Percentiles rank a stretch among this genome's conserved stretches.
Evolutionary conservation across 495 filamentous ascomycete species (phyloP).

Genomic region (Aspergillus incahuasiensis): DNA sequence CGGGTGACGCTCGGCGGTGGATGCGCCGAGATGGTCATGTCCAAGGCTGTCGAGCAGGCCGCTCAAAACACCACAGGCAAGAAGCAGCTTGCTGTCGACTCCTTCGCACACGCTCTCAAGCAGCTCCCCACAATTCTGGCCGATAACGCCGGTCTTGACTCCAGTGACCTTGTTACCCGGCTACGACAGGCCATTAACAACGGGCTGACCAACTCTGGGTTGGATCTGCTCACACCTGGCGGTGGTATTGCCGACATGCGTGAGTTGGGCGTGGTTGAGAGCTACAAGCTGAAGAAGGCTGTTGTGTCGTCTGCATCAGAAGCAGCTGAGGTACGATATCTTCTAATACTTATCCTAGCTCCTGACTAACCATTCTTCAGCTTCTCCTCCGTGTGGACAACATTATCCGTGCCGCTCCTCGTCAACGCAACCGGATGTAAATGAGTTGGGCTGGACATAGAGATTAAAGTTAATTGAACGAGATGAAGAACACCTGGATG

Average conservation of each 20-base stretch:
- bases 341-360: not conserved
- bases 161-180: conserved; percentile 85
- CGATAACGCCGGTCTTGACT: conserved; percentile 95
- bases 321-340: conserved; percentile 77
- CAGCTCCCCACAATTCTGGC: conserved; percentile 95
- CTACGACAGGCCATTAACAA: conserved; percentile 91
- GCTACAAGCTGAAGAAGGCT: conserved; percentile 96
- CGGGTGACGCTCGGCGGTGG: conserved; percentile 92
- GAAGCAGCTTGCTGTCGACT: conserved; percentile 88
- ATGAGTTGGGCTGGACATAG: conserved; percentile 9
- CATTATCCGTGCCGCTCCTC: conserved; percentile 75
- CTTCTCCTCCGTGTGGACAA: conserved; percentile 80
- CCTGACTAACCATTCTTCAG: conserved; percentile 30
- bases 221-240: conserved; percentile 85
- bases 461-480: not conserved
- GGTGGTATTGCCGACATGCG: conserved; percentile 96
- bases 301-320: conserved; percentile 94
- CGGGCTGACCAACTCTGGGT: conserved; percentile 83
- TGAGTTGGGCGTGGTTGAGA: conserved; percentile 94
- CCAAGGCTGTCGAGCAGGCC: conserved; percentile 91
- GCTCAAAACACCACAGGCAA: conserved; percentile 94
- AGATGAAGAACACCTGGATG: conserved; percentile 7
- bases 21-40: conserved; percentile 98
- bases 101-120: conserved; percentile 81
- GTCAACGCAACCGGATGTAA: conserved; percentile 70